Conservation (phyloP, 441 rosid species). For the Theobroma grandiflorum region DNA sequence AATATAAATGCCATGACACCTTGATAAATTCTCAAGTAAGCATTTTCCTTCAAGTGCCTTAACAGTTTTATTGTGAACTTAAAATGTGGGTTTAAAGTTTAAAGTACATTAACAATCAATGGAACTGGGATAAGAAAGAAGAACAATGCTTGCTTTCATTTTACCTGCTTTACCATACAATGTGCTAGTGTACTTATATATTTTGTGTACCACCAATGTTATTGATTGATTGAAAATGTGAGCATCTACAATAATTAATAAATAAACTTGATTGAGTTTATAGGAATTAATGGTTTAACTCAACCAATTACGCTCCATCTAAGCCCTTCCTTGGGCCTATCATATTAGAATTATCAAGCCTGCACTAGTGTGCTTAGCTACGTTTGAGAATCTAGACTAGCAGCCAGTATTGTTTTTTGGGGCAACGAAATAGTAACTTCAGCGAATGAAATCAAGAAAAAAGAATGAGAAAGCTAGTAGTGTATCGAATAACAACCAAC, state of each 20-base stretch:
- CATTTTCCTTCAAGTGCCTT: too few species aligned
- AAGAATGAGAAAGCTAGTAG: too few species aligned
- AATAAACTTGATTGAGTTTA: background rate
- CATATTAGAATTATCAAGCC: background rate
- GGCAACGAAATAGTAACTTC: too few species aligned
- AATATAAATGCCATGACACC: too few species aligned
- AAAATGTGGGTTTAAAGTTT: background rate
- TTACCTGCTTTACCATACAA: too few species aligned
- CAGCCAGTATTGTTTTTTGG: too few species aligned
- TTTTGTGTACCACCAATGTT: background rate
- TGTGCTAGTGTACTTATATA: too few species aligned
- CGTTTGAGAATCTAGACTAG: background rate
- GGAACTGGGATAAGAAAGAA: background rate
- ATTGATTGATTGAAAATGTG: too few species aligned
- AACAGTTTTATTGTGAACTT: too few species aligned
- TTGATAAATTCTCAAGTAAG: too few species aligned
- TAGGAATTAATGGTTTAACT: background rate
- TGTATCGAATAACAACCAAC: conserved; percentile 5
- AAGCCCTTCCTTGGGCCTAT: background rate
- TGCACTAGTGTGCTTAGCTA: background rate
- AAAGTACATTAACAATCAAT: background rate
- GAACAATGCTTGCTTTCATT: too few species aligned
- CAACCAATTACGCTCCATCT: background rate
- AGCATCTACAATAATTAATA: background rate
- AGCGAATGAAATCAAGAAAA: too few species aligned